A percentile compares a stretch with the other conserved stretches of the same genome.
These are phyloP conservation scores for Phalaenopsis aphrodite DNA, from an alignment of 106 monocot species.

Conservation along the genomic window DNA sequence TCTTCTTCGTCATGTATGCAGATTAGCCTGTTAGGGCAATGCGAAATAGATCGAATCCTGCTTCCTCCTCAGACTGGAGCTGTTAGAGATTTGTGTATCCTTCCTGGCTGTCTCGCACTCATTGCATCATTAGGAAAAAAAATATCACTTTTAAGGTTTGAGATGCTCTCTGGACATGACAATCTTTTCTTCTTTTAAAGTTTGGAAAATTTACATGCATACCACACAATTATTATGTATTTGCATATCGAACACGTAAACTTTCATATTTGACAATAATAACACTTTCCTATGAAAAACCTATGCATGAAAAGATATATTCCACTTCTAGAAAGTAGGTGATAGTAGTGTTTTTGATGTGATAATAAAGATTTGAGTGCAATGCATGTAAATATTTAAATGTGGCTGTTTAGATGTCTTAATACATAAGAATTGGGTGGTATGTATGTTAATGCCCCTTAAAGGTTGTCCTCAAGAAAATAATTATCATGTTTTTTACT, in stretches of 20 bases:
- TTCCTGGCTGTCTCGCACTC: conserved; percentile 52
- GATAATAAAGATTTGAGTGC: too few relatives aligned
- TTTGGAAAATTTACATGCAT: too few relatives aligned
- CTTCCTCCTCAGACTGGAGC: conserved; percentile 63
- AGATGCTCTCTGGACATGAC: background rate
- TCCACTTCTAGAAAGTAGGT: too few relatives aligned
- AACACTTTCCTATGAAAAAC: too few relatives aligned
- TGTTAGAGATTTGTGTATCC: conserved; percentile 62
- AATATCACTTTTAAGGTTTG: conserved; percentile 76
- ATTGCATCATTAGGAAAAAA: conserved; percentile 81
- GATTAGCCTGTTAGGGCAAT: conserved; percentile 48
- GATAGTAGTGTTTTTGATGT: too few relatives aligned
- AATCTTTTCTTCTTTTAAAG: background rate
- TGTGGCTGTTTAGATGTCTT: too few relatives aligned
- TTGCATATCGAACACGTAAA: too few relatives aligned
- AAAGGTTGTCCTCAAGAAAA: background rate
- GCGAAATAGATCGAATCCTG: conserved; percentile 41
- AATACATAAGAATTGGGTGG: too few relatives aligned
- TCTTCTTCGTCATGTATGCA: conserved; percentile 18
- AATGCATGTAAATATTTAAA: too few relatives aligned
- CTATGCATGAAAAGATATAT: too few relatives aligned
- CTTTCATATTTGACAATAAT: too few relatives aligned
- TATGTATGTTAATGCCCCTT: background rate
- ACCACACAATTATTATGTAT: too few relatives aligned
- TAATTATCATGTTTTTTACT: conserved; percentile 3